Evolutionary conservation across 371 early-diverging fungal species (phyloP).

Genomic region (Chytridium lagenaria): DNA sequence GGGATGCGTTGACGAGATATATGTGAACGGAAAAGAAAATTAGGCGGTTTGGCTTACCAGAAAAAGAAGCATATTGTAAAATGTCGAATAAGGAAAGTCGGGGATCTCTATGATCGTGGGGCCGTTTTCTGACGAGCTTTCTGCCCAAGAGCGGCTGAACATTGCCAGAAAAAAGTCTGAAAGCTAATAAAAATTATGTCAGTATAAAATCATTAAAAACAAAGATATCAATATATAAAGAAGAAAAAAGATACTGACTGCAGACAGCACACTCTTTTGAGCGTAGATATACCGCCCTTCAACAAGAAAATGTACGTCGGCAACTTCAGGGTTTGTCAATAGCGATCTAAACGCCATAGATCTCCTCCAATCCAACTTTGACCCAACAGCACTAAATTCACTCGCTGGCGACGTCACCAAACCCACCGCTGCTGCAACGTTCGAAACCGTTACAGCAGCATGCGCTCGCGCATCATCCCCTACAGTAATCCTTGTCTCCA

Average conservation of each 20-base stretch:
- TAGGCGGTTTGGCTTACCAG: conserved; percentile 22
- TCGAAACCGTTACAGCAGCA: neutral
- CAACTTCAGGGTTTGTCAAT: conserved; percentile 33
- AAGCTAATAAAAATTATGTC: conserved; percentile 1
- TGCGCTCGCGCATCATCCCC: neutral
- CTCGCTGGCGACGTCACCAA: neutral
- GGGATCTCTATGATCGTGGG: conserved; percentile 28
- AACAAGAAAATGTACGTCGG: conserved; percentile 44
- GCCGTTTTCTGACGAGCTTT: neutral
- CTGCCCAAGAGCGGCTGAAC: conserved; percentile 35
- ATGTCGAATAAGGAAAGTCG: conserved; percentile 34
- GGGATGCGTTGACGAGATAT: too few species aligned
- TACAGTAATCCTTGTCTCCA: neutral
- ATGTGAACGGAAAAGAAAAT: too few species aligned
- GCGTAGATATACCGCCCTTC: conserved; percentile 38
- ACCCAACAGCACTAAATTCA: too few species aligned
- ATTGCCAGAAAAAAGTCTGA: conserved; percentile 40
- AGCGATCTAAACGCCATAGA: conserved; percentile 33
- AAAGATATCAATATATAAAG: neutral
- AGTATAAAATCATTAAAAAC: neutral
- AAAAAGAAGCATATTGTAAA: conserved; percentile 37
- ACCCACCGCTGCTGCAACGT: neutral
- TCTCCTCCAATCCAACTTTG: conserved; percentile 20
- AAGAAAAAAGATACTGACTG: neutral
- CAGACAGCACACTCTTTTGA: conserved; percentile 39